Evolutionary conservation across 345 rosid genomes (phyloP), one percentile per base, ranked within the genome.

Genomic region (Erysimum cheiranthoides): DNA sequence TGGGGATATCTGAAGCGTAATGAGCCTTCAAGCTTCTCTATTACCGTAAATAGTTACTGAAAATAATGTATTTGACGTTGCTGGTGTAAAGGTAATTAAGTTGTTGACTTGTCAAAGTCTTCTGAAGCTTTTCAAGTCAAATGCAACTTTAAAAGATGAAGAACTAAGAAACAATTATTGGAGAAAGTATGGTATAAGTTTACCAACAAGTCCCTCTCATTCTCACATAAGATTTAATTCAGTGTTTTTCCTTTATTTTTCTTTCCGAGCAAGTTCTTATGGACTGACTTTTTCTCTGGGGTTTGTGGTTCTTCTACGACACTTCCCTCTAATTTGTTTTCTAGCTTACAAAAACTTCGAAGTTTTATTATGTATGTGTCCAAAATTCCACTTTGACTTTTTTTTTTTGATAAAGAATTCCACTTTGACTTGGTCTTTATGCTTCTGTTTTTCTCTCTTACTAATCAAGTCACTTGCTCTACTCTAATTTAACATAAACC

Each of bases 91-190:
- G 31, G 35, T 59, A 32, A 61, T 10, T 16, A 31, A 35, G 4
- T 5, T 59, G 45, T 59, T 59, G 64, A 38, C 50, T 39, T 61
- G 40, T 61, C 34, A 3, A 3, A 61, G 18, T 61, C 32, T 34
- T 2, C 12, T 57, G 25, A 53, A 10, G 13, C 35, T 14, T 54
- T 1, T 54, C 17, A 32, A 10, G 27, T 35, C 3, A 42, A 57
- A 5, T 1, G 8, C 36, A 34, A 6, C 36, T 5, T 5, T 34
- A 34, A 34, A 32, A 27, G 27, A 32, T n/a, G 45, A 59, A 36
- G 30, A 61, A 34, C 8, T 34, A 2, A 34, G 9, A 61, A 39
- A 35, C 28, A 31, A 2, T 30, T 3, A 3, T 32, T 6, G 11
- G 12, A 10, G 7, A 56, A 8, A n/a, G 25, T 31, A 56, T 57